Conservation (phyloP, 2,329 filamentous ascomycete species). For the Chalaropsis ovoidea region DNA sequence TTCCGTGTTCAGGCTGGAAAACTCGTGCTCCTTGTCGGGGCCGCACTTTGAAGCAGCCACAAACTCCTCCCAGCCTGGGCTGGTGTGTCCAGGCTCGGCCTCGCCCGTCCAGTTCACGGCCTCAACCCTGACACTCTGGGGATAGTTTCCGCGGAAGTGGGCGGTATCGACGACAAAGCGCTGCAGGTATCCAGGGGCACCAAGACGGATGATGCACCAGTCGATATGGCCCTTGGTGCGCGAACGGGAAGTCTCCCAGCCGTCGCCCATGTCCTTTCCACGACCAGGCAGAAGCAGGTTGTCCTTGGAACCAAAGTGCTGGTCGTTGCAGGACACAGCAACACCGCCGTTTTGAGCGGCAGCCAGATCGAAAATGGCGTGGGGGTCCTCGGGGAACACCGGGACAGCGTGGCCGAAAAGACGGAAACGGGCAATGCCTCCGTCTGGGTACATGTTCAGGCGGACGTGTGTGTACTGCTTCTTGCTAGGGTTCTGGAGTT, state of each 20-base stretch:
- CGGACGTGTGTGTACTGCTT: slow-evolving; percentile 71
- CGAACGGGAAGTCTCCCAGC: slow-evolving; percentile 74
- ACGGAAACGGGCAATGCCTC: slow-evolving; percentile 70
- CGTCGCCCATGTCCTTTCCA: slow-evolving; percentile 77
- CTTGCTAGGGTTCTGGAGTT: slow-evolving; percentile 46
- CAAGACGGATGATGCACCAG: slow-evolving; percentile 70
- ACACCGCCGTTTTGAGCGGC: slow-evolving; percentile 70
- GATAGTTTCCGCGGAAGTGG: slow-evolving; percentile 76
- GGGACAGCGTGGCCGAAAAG: slow-evolving; percentile 67
- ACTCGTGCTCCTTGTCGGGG: slow-evolving; percentile 63
- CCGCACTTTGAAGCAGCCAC: slow-evolving; percentile 57
- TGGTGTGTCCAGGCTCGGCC: slow-evolving; percentile 47
- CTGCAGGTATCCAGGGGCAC: slow-evolving; percentile 53
- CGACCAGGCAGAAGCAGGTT: slow-evolving; percentile 70
- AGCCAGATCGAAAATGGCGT: slow-evolving; percentile 62
- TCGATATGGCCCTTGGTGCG: slow-evolving; percentile 62
- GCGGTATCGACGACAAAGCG: slow-evolving; percentile 68
- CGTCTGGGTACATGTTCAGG: slow-evolving; percentile 77
- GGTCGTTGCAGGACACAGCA: slow-evolving; percentile 65
- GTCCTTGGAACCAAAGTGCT: slow-evolving; percentile 74
- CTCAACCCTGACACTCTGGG: slow-evolving; percentile 62
- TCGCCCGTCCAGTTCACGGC: slow-evolving; percentile 45
- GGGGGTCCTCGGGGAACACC: slow-evolving; percentile 58
- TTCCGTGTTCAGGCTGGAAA: slow-evolving; percentile 46
- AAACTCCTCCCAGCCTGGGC: slow-evolving; percentile 55